Conservation (phyloP, 1,139 yeast species). For the Pichia sp. region DNA sequence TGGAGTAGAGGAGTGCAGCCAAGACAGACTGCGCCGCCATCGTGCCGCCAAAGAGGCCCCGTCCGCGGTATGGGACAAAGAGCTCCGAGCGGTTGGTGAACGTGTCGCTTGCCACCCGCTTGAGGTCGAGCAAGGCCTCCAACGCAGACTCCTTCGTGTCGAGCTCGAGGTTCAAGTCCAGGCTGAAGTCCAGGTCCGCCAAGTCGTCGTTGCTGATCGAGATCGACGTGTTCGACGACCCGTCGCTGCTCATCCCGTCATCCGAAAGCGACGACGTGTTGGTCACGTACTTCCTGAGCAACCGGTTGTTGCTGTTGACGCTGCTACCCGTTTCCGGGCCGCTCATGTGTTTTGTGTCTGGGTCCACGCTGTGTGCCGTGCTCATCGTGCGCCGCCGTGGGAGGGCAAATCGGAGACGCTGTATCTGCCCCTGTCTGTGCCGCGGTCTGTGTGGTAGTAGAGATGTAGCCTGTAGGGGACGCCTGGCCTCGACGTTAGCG, state of each 20-base stretch:
- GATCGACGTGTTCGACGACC: neutral
- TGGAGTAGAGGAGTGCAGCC: constrained; percentile 48
- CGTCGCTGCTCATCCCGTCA: neutral
- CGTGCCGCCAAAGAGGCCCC: constrained; percentile 80
- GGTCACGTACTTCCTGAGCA: neutral
- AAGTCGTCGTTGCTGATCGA: constrained; percentile 2
- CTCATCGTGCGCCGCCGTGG: too few species aligned
- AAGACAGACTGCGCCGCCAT: constrained; percentile 66
- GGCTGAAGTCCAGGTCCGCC: neutral
- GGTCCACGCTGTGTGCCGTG: too few species aligned
- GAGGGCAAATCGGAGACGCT: too few species aligned
- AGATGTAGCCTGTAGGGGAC: too few species aligned
- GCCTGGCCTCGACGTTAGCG: too few species aligned
- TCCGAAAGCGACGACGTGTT: constrained; percentile 1
- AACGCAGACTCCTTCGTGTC: constrained; percentile 11
- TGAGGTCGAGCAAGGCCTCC: constrained; percentile 17
- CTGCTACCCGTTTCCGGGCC: neutral
- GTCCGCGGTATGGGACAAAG: constrained; percentile 49
- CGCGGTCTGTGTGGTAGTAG: too few species aligned
- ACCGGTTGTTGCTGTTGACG: neutral
- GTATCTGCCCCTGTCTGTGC: too few species aligned
- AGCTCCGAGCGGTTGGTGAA: constrained; percentile 29
- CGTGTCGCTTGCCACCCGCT: constrained; percentile 15
- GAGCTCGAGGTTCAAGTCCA: neutral
- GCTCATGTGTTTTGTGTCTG: too few species aligned